Base-by-base conservation (phyloP, 305 asterid species). In the Striga hermonthica region DNA sequence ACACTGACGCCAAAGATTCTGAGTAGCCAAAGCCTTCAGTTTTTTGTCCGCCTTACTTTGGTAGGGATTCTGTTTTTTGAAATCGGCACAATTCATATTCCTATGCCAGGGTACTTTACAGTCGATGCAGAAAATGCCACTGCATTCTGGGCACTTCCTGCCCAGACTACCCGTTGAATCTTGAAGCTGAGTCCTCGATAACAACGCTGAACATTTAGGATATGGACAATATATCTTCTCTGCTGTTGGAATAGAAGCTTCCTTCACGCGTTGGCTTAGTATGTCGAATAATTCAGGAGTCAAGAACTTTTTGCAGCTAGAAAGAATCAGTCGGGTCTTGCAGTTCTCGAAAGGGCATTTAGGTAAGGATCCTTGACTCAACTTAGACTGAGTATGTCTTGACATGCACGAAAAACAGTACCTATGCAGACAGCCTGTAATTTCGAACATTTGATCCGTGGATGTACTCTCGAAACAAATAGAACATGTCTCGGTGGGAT, bases 21-120 rank as follows among this genome's bases (percentile, higher is more conserved):
- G 8, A 50, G 72, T 5, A 15, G 88, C 92, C 60, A 87, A 78
- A 62, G 74, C 68, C 76, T 77, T 80, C 2, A 87, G 75, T 64
- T 69, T 74, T 64, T 53, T 44, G n/a, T 85, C 93, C 22, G 75
- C 92, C 5, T 68, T 55, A 28, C 38, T 22, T 6, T 66, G 64
- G 62, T 64, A n/a, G 0, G 88, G 85, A 57, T 78, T 70, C 44
- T 6, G 38, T 22, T 12, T 50, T 60, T 70, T 67, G 66, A 71
- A 83, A 3, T 41, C 69, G 31, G 3, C 0, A 65, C 92, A 87
- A 16, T 22, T 62, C 83, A 79, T 74, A 57, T 54, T 60, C 36
- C 3, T 6, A 53, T 87, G 90, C 95, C 95, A 87, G 8, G 86
- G 84, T 43, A 83, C 88, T 75, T 70, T 77, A 72, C 92, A 87